Evolutionary conservation across 805 yeast species (phyloP).

Genomic region (Kodamaea sagamina): DNA sequence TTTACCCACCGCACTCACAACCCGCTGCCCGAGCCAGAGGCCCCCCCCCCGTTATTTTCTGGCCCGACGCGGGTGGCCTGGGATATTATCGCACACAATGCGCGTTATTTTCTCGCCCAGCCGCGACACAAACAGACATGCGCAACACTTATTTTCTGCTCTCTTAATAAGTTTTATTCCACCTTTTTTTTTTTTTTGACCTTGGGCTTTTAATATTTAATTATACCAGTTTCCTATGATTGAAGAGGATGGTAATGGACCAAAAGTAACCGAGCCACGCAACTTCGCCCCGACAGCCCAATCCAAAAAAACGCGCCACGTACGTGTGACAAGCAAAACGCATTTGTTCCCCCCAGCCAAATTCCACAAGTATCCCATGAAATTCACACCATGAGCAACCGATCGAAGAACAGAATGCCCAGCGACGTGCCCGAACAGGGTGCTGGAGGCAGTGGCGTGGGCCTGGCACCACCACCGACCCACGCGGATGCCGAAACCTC

Average conservation of each 20-base stretch:
- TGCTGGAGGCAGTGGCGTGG: too few relatives aligned
- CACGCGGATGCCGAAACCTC: constrained; percentile 2
- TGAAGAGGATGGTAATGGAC: constrained; percentile 5
- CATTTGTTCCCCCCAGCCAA: neutral
- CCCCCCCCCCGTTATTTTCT: too few relatives aligned
- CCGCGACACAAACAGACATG: neutral
- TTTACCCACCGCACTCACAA: too few relatives aligned
- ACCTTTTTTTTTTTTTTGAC: neutral
- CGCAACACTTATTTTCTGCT: constrained; percentile 1
- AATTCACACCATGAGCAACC: constrained; percentile 3
- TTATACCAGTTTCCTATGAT: constrained; percentile 9
- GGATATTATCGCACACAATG: too few relatives aligned
- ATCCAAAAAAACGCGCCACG: too few relatives aligned
- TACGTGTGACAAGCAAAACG: neutral
- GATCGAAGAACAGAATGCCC: constrained; percentile 4
- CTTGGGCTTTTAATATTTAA: constrained; percentile 9
- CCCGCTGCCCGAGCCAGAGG: too few relatives aligned
- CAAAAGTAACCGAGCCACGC: neutral
- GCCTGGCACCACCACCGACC: neutral
- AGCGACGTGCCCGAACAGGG: constrained; percentile 3
- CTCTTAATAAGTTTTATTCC: neutral
- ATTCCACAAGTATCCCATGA: neutral
- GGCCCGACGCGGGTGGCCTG: too few relatives aligned
- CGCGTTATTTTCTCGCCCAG: neutral
- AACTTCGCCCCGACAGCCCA: neutral